phyloP scores from a whole-genome alignment of 1,139 yeast genomes.

The Magnusiomyces magnusii region DNA sequence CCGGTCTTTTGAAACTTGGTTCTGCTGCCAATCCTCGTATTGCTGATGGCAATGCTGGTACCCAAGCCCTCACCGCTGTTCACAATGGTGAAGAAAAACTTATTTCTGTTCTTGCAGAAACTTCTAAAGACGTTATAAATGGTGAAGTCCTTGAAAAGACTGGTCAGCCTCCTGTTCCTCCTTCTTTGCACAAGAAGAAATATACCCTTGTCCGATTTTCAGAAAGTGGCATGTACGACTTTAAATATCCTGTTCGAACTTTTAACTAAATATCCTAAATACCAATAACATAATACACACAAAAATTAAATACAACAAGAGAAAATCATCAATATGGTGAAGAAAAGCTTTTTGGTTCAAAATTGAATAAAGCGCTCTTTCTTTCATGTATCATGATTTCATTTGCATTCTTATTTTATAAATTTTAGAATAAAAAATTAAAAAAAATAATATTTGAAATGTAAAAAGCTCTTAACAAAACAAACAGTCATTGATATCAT shows the following conservation, averaged over 20 bases:
- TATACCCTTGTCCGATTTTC: conserved; percentile 54
- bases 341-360: background rate
- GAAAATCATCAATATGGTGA: background rate
- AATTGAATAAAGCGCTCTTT: too few species aligned
- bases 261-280: conserved; percentile 32
- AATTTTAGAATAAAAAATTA: background rate
- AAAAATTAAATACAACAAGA: background rate
- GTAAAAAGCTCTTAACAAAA: too few species aligned
- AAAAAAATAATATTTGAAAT: too few species aligned
- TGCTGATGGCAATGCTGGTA: conserved; percentile 69
- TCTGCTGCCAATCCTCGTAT: conserved; percentile 56
- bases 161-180: conserved; percentile 76
- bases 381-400: background rate
- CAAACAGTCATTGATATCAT: too few species aligned
- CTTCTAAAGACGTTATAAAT: conserved; percentile 41
- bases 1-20: conserved; percentile 70
- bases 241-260: conserved; percentile 63
- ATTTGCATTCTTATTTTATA: background rate
- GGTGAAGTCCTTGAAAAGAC: conserved; percentile 57
- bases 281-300: background rate
- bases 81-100: conserved; percentile 41
- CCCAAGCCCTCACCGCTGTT: conserved; percentile 53
- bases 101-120: conserved; percentile 43
- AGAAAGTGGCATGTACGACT: conserved; percentile 66
- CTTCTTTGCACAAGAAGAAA: conserved; percentile 49